Percentiles rank a stretch among this genome's conserved stretches.
phyloP scores from a whole-genome alignment of 768 basidiomycete species.

The Termitomyces bulborhizus region DNA sequence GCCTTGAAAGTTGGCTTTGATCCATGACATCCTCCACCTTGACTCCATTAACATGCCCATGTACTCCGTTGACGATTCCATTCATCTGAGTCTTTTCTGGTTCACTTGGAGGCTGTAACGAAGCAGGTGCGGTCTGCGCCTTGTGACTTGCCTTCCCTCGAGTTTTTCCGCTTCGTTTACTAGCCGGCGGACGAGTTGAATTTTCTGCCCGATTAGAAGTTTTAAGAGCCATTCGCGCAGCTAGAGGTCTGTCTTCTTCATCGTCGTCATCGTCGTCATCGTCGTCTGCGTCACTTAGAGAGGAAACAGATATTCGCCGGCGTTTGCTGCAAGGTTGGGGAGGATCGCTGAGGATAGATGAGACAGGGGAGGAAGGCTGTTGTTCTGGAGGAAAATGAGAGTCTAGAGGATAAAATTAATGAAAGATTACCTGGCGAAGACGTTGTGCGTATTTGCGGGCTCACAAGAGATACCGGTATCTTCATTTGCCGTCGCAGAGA shows the following conservation, averaged over 20 bases:
- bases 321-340: conserved; percentile 44
- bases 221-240: conserved; percentile 33
- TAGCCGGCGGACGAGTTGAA: conserved; percentile 21
- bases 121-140: conserved; percentile 48
- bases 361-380: conserved; percentile 35
- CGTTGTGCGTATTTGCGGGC: conserved; percentile 36
- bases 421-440: conserved; percentile 46
- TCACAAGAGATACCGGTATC: conserved; percentile 42
- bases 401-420: conserved; percentile 1
- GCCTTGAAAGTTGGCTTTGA: conserved; percentile 65
- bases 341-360: conserved; percentile 45
- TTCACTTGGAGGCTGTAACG: conserved; percentile 28
- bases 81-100: conserved; percentile 32
- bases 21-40: conserved; percentile 80
- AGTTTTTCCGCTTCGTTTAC: conserved; percentile 25
- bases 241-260: conserved; percentile 56
- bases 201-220: conserved; percentile 22
- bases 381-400: conserved; percentile 20
- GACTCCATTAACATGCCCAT: conserved; percentile 43
- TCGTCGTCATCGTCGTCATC: conserved; percentile 41
- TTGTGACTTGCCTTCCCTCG: conserved; percentile 60
- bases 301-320: conserved; percentile 46
- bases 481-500: conserved; percentile 70
- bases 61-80: conserved; percentile 36
- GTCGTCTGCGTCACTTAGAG: conserved; percentile 37